Evolutionary conservation across 2,329 filamentous ascomycete genomes (phyloP), one percentile per base, ranked within the genome.

Genomic region (Cordyceps cicadae): DNA sequence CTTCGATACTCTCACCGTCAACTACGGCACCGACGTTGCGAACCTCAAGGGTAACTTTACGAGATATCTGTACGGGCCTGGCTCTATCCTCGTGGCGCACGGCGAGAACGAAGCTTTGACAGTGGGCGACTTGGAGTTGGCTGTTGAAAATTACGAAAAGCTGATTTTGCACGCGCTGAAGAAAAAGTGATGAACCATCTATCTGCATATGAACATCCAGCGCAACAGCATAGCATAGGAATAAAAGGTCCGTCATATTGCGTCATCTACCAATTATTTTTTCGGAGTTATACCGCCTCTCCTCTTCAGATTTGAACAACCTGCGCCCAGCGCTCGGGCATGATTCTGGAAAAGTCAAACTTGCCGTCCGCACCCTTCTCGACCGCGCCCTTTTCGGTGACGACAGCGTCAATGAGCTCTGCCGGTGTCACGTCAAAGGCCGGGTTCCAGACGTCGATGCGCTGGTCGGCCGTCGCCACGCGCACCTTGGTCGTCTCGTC

Each of bases 341-440:
- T 76, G 55, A 86, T 74, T 60, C 74, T 70, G 66, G 77, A 76
- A 65, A 87, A 85, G 68, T 86, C 78, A 68, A 96, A 97, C 24
- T 74, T 77, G 1, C 90, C 92, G 62, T 87, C 79, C 3, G 76
- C 71, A 51, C 83, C 84, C 78, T 93, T 96, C 68, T 91, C 87
- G 3, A 95, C 86, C 8, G 92, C 89, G 0, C 93, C 93, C 67
- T 88, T 86, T 76, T 99, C 94, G 0, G 94, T 99, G 64, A 97
- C 90, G 62, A 99, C 88, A 2, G 89, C 92, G 73, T 99, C 94
- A 65, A 99, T 97, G 58, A 97, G 77, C 64, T 85, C 84, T 43
- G 89, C 85, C 0, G 94, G 93, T 11, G 94, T 99, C 39, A 99
- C 90, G 70, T 99, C 94, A 71, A 99, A 99, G 0, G 92, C 89